These are phyloP conservation scores for Hippophae gyantsensis DNA, from an alignment of 306 rosid species.

Conservation along the genomic window DNA sequence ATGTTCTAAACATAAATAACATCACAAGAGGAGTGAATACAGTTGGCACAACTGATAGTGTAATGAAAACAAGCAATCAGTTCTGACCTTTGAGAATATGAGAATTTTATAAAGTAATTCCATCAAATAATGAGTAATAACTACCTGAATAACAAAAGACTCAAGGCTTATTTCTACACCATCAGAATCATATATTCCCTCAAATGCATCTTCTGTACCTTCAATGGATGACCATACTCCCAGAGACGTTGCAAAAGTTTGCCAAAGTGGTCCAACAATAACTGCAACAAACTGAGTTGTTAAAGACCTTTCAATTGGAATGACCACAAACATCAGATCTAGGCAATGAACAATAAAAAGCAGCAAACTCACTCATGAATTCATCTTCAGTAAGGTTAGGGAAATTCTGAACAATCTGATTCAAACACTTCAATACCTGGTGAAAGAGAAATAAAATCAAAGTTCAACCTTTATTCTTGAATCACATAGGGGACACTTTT, in stretches of 20 bases:
- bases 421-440: constrained; percentile 91
- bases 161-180: constrained; percentile 89
- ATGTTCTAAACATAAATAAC: no score
- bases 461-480: constrained; percentile 10
- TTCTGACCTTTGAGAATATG: background rate
- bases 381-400: constrained; percentile 60
- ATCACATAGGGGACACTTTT: background rate
- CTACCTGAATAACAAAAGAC: constrained; percentile 83
- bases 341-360: constrained; percentile 5
- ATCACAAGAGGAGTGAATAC: background rate
- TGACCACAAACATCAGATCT: constrained; percentile 11
- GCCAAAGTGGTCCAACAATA: constrained; percentile 73
- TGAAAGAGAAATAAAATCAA: constrained; percentile 12
- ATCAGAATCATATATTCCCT: constrained; percentile 92
- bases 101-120: no score
- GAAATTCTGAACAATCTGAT: constrained; percentile 77
- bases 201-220: constrained; percentile 65
- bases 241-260: constrained; percentile 68
- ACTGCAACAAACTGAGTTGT: constrained; percentile 38
- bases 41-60: background rate
- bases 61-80: background rate
- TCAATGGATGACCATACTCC: constrained; percentile 64
- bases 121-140: background rate
- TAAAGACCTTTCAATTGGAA: constrained; percentile 13
- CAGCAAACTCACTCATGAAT: constrained; percentile 47